Evolutionary conservation across 768 basidiomycete species (phyloP).

Genomic region (Rhizopogon salebrosus): DNA sequence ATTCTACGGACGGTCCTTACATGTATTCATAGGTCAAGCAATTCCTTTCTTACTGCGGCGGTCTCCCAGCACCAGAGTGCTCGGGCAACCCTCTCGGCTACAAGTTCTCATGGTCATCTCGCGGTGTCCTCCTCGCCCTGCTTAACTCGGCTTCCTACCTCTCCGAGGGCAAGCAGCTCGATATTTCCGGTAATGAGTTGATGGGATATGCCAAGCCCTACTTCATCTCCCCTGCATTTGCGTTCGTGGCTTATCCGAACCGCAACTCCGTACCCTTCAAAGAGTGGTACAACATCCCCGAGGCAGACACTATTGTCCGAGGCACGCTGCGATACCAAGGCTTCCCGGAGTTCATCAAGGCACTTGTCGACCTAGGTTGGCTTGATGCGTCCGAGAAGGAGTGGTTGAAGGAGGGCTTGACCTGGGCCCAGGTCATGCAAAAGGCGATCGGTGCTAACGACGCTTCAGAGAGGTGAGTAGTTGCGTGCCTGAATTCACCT

Average conservation of each 20-base stretch:
- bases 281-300: constrained; percentile 89
- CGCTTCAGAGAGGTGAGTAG: constrained; percentile 58
- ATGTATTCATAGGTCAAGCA: constrained; percentile 58
- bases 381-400: constrained; percentile 70
- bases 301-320: constrained; percentile 87
- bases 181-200: constrained; percentile 73
- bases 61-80: constrained; percentile 88
- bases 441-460: constrained; percentile 65
- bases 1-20: not conserved
- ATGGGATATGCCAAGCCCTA: constrained; percentile 91
- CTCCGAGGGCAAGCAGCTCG: constrained; percentile 55
- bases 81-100: constrained; percentile 95
- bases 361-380: constrained; percentile 85
- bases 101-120: constrained; percentile 99
- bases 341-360: constrained; percentile 91
- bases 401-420: constrained; percentile 69
- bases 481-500: not conserved
- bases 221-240: constrained; percentile 92
- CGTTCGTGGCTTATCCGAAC: constrained; percentile 96
- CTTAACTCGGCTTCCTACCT: constrained; percentile 86
- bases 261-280: constrained; percentile 88
- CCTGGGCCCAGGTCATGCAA: constrained; percentile 83
- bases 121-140: constrained; percentile 91
- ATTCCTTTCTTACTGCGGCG: constrained; percentile 94
- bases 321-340: constrained; percentile 95